These are phyloP conservation scores for Penicillium fimorum DNA, from an alignment of 495 filamentous ascomycete genomes.

Conservation along the genomic window DNA sequence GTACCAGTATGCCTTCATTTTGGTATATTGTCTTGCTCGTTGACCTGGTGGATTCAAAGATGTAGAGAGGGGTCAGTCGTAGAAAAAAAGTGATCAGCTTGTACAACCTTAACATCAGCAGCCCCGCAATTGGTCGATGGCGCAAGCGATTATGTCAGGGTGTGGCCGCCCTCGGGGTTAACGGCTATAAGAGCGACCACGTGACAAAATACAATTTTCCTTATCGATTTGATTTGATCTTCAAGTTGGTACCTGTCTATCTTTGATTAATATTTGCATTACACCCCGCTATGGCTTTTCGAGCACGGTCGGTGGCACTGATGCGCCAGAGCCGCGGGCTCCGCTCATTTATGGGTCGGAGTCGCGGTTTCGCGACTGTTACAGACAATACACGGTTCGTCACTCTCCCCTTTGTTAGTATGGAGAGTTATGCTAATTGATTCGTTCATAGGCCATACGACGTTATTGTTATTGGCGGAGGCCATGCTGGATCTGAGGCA, in stretches of 20 bases:
- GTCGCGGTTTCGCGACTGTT: conserved; percentile 48
- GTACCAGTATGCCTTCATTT: conserved; percentile 82
- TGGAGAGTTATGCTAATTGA: neutral
- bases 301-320: conserved; percentile 30
- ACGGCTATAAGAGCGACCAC: conserved; percentile 19
- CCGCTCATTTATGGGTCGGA: conserved; percentile 21
- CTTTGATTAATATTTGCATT: conserved; percentile 3
- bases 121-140: conserved; percentile 44
- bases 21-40: neutral
- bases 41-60: neutral
- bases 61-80: conserved; percentile 4
- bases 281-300: conserved; percentile 36
- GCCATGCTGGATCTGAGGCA: conserved; percentile 93
- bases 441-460: conserved; percentile 65
- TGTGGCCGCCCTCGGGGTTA: conserved; percentile 27
- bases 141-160: conserved; percentile 32
- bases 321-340: conserved; percentile 33
- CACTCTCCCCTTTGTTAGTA: conserved; percentile 2
- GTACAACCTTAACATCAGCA: conserved; percentile 43
- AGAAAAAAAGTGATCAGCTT: neutral
- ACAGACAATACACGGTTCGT: conserved; percentile 44
- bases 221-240: conserved; percentile 15
- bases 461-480: conserved; percentile 93
- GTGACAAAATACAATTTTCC: conserved; percentile 24
- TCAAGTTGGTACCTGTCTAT: conserved; percentile 3